phyloP scores from a whole-genome alignment of 257 asterid genomes.

The Lithospermum erythrorhizon region DNA sequence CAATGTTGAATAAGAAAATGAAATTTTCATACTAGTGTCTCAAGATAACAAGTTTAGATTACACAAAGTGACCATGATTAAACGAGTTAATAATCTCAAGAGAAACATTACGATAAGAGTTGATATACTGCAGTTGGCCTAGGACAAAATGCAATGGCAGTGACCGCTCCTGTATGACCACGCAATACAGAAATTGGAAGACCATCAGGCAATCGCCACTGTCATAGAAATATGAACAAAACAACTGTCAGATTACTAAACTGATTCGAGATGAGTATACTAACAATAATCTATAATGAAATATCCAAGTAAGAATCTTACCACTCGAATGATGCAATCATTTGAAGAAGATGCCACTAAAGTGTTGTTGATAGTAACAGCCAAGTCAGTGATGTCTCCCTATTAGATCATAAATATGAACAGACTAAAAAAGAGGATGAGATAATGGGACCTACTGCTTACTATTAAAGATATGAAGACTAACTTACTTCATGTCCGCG shows the following conservation, averaged over 20 bases:
- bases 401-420: slow-evolving; percentile 24
- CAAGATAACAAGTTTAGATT: background rate
- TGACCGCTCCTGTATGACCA: slow-evolving; percentile 93
- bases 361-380: slow-evolving; percentile 82
- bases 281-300: background rate
- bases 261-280: background rate
- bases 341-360: slow-evolving; percentile 95
- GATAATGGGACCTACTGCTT: slow-evolving; percentile 7
- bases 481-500: slow-evolving; percentile 94
- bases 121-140: slow-evolving; percentile 72
- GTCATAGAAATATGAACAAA: slow-evolving; percentile 21
- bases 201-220: slow-evolving; percentile 98
- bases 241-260: slow-evolving; percentile 17
- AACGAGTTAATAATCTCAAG: slow-evolving; percentile 10
- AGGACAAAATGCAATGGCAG: slow-evolving; percentile 97
- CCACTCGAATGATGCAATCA: slow-evolving; percentile 83
- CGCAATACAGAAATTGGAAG: slow-evolving; percentile 84
- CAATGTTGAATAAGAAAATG: too few relatives aligned
- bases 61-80: background rate
- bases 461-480: slow-evolving; percentile 2
- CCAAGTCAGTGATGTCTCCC: slow-evolving; percentile 99
- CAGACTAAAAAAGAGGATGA: slow-evolving; percentile 13
- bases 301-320: slow-evolving; percentile 28
- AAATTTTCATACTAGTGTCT: too few relatives aligned
- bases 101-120: slow-evolving; percentile 71